Conservation (phyloP, 768 basidiomycete species). For the Boletus rubescentipes region DNA sequence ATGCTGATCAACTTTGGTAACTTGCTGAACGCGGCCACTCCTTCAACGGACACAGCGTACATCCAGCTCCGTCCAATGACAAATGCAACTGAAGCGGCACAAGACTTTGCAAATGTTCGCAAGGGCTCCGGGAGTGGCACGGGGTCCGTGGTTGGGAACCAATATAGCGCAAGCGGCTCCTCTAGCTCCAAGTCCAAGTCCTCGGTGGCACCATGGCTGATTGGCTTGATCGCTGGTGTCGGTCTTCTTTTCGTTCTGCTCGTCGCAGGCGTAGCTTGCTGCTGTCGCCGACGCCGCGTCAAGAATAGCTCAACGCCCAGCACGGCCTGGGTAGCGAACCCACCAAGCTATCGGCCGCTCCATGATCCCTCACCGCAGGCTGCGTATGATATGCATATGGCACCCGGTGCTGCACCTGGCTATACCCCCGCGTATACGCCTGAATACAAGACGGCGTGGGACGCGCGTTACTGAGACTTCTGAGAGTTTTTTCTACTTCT, state of each 20-base stretch:
- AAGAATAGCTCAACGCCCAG: neutral
- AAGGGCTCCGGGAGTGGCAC: neutral
- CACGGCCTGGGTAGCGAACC: slow-evolving; percentile 4
- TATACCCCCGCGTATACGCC: slow-evolving; percentile 14
- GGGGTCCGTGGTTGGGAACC: slow-evolving; percentile 34
- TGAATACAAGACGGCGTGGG: slow-evolving; percentile 26
- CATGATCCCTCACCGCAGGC: slow-evolving; percentile 29
- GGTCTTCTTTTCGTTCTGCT: slow-evolving; percentile 9
- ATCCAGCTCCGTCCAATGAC: slow-evolving; percentile 64
- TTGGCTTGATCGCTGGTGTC: slow-evolving; percentile 17
- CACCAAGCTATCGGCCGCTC: slow-evolving; percentile 22
- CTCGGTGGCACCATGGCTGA: slow-evolving; percentile 3
- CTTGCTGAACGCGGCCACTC: slow-evolving; percentile 45
- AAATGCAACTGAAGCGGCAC: slow-evolving; percentile 39
- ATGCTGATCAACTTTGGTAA: slow-evolving; percentile 64
- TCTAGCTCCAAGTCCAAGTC: slow-evolving; percentile 26
- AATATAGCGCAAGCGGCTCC: slow-evolving; percentile 37
- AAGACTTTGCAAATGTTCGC: slow-evolving; percentile 17
- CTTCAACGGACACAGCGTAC: slow-evolving; percentile 46
- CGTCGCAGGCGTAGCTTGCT: neutral
- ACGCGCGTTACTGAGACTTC: slow-evolving; percentile 17
- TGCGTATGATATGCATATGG: slow-evolving; percentile 29
- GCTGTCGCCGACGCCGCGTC: slow-evolving; percentile 12
- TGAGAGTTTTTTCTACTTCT: neutral
- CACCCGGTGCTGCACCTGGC: slow-evolving; percentile 5